Evolutionary conservation across 1,139 yeast genomes (phyloP).

Genomic region (Kodamaea fungicola): DNA sequence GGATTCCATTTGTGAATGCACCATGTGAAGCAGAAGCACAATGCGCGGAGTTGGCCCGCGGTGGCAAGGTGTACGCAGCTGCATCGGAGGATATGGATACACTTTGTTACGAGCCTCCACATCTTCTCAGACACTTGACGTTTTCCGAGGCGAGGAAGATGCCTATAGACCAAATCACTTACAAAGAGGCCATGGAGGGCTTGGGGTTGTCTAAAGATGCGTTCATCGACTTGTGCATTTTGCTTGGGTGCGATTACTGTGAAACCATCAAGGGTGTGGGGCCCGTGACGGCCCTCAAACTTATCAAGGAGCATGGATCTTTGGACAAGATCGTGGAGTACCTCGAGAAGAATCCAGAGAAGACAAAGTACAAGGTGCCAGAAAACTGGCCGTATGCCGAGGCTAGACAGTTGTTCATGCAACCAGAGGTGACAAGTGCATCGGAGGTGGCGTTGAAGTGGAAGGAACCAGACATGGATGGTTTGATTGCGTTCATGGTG

Average conservation of each 20-base stretch:
- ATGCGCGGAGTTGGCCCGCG: slow-evolving; percentile 87
- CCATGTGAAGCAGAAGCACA: slow-evolving; percentile 99
- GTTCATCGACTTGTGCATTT: slow-evolving; percentile 86
- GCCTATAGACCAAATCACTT: slow-evolving; percentile 83
- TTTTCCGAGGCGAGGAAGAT: slow-evolving; percentile 91
- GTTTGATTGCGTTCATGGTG: slow-evolving; percentile 68
- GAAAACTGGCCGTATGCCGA: slow-evolving; percentile 93
- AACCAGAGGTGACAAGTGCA: slow-evolving; percentile 74
- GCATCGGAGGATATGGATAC: slow-evolving; percentile 99
- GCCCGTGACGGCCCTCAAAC: slow-evolving; percentile 86
- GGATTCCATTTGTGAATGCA: slow-evolving; percentile 88
- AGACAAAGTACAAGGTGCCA: slow-evolving; percentile 76
- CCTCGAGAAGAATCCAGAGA: slow-evolving; percentile 57
- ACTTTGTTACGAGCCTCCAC: slow-evolving; percentile 84
- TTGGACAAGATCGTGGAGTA: slow-evolving; percentile 73
- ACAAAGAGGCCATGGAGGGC: slow-evolving; percentile 68
- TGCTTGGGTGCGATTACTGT: slow-evolving; percentile 95
- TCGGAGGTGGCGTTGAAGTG: slow-evolving; percentile 69
- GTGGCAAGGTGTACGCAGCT: slow-evolving; percentile 91
- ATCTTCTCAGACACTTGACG: slow-evolving; percentile 79
- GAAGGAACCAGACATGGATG: slow-evolving; percentile 74
- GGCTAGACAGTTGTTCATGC: slow-evolving; percentile 76
- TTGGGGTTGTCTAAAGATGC: slow-evolving; percentile 68
- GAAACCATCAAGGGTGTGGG: slow-evolving; percentile 95
- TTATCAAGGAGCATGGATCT: slow-evolving; percentile 80